Evolutionary conservation across 306 rosid genomes (phyloP).

Genomic region (Vigna radiata): DNA sequence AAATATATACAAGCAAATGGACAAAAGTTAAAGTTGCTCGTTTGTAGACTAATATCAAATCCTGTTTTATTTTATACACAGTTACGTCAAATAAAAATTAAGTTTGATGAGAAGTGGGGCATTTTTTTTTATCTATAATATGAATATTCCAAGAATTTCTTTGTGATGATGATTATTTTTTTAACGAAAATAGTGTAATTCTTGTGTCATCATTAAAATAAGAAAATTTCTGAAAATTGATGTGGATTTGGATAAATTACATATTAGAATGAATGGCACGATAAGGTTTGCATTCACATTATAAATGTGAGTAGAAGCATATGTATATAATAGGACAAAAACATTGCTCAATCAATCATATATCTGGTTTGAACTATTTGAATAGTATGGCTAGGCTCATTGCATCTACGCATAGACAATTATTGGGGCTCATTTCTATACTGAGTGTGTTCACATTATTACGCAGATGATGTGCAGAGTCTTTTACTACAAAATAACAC

Average conservation of each 20-base stretch:
- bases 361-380: neutral
- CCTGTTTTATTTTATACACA: neutral
- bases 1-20: neutral
- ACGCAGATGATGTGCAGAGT: too few species aligned
- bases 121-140: neutral
- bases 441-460: neutral
- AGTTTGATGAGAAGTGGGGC: conserved; percentile 42
- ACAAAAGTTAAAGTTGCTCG: conserved; percentile 10
- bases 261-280: too few species aligned
- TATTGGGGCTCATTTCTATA: conserved; percentile 4
- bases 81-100: conserved; percentile 42
- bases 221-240: too few species aligned
- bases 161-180: neutral
- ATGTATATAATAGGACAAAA: neutral
- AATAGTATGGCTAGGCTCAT: conserved; percentile 54
- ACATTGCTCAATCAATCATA: neutral
- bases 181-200: too few species aligned
- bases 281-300: conserved; percentile 17
- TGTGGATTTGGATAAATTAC: too few species aligned
- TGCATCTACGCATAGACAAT: conserved; percentile 53
- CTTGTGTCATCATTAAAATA: too few species aligned
- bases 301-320: conserved; percentile 6
- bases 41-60: neutral
- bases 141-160: neutral
- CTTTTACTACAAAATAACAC: too few species aligned